Evolutionary conservation across 1,139 yeast genomes (phyloP).

Genomic region (Hansenula lynferdii): DNA sequence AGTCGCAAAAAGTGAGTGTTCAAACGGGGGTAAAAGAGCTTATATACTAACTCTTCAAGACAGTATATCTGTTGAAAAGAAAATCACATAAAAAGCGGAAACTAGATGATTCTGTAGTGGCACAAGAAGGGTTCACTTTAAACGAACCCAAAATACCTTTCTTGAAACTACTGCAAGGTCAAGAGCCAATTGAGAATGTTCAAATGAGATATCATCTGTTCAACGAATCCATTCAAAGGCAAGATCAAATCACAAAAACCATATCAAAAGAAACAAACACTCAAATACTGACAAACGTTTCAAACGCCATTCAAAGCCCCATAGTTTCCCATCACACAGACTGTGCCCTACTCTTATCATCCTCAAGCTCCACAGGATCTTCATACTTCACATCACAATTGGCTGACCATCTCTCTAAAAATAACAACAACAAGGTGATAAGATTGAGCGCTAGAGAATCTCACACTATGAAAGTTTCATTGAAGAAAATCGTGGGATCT

Average conservation of each 20-base stretch:
- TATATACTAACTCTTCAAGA: constrained; percentile 3
- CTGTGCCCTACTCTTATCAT: constrained; percentile 44
- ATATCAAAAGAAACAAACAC: constrained; percentile 14
- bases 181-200: constrained; percentile 34
- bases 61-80: constrained; percentile 10
- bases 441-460: constrained; percentile 35
- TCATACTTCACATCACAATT: constrained; percentile 42
- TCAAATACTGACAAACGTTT: constrained; percentile 10
- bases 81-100: constrained; percentile 8
- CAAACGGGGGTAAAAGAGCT: neutral
- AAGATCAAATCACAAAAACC: constrained; percentile 10
- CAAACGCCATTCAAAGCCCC: constrained; percentile 6
- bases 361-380: constrained; percentile 57
- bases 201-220: constrained; percentile 36
- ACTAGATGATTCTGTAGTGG: constrained; percentile 2
- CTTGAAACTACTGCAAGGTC: constrained; percentile 33
- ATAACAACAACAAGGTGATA: constrained; percentile 22
- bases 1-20: constrained; percentile 12
- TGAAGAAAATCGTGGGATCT: constrained; percentile 29
- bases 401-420: constrained; percentile 23
- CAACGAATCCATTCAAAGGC: constrained; percentile 24
- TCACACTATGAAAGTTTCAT: constrained; percentile 24
- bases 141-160: constrained; percentile 27
- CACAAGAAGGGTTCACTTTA: constrained; percentile 14
- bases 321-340: constrained; percentile 6